Base-by-base conservation (phyloP, 2,329 filamentous ascomycete genomes). In the Periconia sp. region DNA sequence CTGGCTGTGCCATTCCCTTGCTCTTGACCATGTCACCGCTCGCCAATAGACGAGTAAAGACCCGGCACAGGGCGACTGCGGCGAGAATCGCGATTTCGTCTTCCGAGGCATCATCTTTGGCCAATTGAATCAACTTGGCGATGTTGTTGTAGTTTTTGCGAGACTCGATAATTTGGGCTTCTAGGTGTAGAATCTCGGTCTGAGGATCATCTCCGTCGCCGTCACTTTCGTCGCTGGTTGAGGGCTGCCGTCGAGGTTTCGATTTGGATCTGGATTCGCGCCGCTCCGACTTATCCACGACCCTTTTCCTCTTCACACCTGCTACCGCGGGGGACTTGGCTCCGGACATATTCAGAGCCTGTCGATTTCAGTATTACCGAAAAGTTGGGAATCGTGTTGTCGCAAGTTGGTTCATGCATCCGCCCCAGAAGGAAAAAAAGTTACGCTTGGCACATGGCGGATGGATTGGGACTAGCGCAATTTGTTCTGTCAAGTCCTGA, bases 61-160 rank as follows among this genome's bases (percentile, higher is more conserved):
- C 85, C 63, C 92, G 85, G 73, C 92, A 96, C 45, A 97, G 80
- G 1, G 92, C 88, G 18, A 97, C 87, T 0, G 88, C 85, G 0
- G 92, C 89, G 33, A 90, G 77, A 45, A 90, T 78, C 11, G 84
- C 80, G 3, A 84, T 79, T 42, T 87, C 82, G 1, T 78, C 73
- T 17, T 82, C 78, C 18, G 78, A 71, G 2, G 81, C 73, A 35
- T 82, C 71, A 37, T 85, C 75, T 49, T 62, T 65, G 1, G 68
- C 58, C 64, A 85, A 82, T 41, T 81, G 81, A 44, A 96, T 79
- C 37, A 97, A 77, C 11, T 82, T 84, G 8, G 85, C 82, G 66
- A 97, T 93, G 69, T 96, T 91, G 79, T 96, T 96, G 81, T 95
- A 96, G 75, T 96, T 85, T 73, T 92, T 91, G 68, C 86, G 89